phyloP scores from a whole-genome alignment of 306 rosid species.

The Psophocarpus tetragonolobus region DNA sequence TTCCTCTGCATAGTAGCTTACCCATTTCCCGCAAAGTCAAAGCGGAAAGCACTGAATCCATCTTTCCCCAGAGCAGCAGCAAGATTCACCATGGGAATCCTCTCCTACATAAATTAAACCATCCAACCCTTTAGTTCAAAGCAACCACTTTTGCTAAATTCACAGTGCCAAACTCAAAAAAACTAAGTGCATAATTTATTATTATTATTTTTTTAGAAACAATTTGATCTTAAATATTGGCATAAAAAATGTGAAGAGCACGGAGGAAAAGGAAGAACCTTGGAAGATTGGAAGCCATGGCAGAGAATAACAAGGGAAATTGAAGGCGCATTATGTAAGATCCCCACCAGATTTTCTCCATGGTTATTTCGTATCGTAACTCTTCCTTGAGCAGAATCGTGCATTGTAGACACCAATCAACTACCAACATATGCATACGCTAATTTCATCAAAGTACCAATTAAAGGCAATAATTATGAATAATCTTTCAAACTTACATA shows the following conservation, averaged over 20 bases:
- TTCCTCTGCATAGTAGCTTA: conserved; percentile 34
- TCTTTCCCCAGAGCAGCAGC: conserved; percentile 63
- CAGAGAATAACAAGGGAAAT: conserved; percentile 64
- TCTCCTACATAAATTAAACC: conserved; percentile 52
- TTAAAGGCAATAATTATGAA: no score
- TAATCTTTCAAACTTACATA: no score
- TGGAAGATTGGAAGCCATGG: conserved; percentile 88
- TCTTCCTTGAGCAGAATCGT: conserved; percentile 45
- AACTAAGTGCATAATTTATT: neutral
- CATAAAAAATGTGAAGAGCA: neutral
- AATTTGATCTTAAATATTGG: neutral
- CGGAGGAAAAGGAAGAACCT: conserved; percentile 56
- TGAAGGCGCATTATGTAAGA: conserved; percentile 69
- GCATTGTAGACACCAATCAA: neutral
- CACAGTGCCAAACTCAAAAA: neutral
- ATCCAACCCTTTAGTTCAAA: conserved; percentile 5
- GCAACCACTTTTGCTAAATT: neutral
- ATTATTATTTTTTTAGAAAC: neutral
- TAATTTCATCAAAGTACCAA: no score
- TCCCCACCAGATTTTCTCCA: conserved; percentile 79
- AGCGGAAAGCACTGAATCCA: conserved; percentile 72
- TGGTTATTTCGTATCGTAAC: conserved; percentile 48
- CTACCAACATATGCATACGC: neutral
- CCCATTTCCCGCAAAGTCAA: conserved; percentile 97
- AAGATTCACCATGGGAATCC: conserved; percentile 83